phyloP scores from a whole-genome alignment of 1,139 yeast species.

The Yarrowia galli region DNA sequence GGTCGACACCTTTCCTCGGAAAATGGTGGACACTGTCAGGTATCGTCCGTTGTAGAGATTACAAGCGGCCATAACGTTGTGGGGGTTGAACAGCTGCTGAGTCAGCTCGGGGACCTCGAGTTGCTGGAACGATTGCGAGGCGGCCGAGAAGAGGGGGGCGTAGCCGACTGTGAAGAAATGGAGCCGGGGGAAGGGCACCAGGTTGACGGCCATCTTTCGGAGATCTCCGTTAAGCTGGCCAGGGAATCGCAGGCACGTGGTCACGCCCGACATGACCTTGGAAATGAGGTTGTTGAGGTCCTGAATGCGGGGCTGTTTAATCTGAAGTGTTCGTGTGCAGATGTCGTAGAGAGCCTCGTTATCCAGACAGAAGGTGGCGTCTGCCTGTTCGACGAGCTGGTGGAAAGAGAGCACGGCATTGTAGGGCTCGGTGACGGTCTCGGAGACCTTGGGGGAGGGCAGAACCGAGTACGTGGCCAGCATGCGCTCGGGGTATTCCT shows the following conservation, averaged over 20 bases:
- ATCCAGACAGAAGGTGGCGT: slow-evolving; percentile 93
- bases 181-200: slow-evolving; percentile 93
- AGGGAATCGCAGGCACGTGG: slow-evolving; percentile 87
- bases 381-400: slow-evolving; percentile 87
- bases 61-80: slow-evolving; percentile 94
- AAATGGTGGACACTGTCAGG: slow-evolving; percentile 92
- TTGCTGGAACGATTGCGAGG: slow-evolving; percentile 78
- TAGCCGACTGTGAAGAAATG: slow-evolving; percentile 96
- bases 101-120: slow-evolving; percentile 89
- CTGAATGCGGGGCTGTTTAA: slow-evolving; percentile 76
- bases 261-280: slow-evolving; percentile 92
- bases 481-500: slow-evolving; percentile 93
- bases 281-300: slow-evolving; percentile 85
- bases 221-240: slow-evolving; percentile 93
- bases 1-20: slow-evolving; percentile 89
- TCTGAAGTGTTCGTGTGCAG: slow-evolving; percentile 82
- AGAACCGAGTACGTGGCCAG: slow-evolving; percentile 93
- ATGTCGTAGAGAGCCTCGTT: slow-evolving; percentile 91
- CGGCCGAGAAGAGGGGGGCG: slow-evolving; percentile 83
- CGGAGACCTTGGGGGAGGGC: slow-evolving; percentile 90
- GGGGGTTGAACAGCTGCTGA: slow-evolving; percentile 90
- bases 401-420: slow-evolving; percentile 92
- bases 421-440: slow-evolving; percentile 93
- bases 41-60: slow-evolving; percentile 92
- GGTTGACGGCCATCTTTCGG: slow-evolving; percentile 88